phyloP scores from a whole-genome alignment of 257 asterid species.

The Jacaranda mimosifolia region DNA sequence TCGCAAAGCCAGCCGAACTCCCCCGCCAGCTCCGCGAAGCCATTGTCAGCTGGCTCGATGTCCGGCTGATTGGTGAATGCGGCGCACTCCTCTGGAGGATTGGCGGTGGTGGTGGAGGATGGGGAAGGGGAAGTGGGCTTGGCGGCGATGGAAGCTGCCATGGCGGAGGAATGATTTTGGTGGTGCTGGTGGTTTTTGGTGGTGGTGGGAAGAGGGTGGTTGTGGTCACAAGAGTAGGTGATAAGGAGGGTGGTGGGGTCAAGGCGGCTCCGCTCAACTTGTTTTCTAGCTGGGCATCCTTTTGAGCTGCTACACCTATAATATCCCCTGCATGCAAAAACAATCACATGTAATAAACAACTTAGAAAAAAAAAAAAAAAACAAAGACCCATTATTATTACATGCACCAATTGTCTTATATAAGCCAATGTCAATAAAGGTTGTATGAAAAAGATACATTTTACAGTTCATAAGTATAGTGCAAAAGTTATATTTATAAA shows the following conservation, averaged over 20 bases:
- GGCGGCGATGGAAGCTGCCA: neutral
- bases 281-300: slow-evolving; percentile 89
- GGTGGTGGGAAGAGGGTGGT: slow-evolving; percentile 62
- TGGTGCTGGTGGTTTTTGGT: slow-evolving; percentile 60
- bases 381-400: slow-evolving; percentile 8
- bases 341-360: slow-evolving; percentile 5
- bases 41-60: slow-evolving; percentile 46
- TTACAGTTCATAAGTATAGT: slow-evolving; percentile 20
- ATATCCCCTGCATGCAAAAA: slow-evolving; percentile 69
- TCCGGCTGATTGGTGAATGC: slow-evolving; percentile 51
- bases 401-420: slow-evolving; percentile 30
- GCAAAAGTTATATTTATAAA: neutral
- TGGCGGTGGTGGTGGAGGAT: slow-evolving; percentile 31
- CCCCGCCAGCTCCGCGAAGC: slow-evolving; percentile 61
- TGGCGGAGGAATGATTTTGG: slow-evolving; percentile 31
- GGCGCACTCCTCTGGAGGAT: slow-evolving; percentile 45
- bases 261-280: slow-evolving; percentile 79
- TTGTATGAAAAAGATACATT: slow-evolving; percentile 19
- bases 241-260: slow-evolving; percentile 80
- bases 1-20: slow-evolving; percentile 77
- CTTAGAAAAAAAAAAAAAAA: neutral
- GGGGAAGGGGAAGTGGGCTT: slow-evolving; percentile 38
- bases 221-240: slow-evolving; percentile 75
- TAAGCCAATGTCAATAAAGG: neutral
- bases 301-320: slow-evolving; percentile 86